Base-by-base conservation (phyloP, 2,329 filamentous ascomycete species). In the Myriosclerotinia scirpicola region DNA sequence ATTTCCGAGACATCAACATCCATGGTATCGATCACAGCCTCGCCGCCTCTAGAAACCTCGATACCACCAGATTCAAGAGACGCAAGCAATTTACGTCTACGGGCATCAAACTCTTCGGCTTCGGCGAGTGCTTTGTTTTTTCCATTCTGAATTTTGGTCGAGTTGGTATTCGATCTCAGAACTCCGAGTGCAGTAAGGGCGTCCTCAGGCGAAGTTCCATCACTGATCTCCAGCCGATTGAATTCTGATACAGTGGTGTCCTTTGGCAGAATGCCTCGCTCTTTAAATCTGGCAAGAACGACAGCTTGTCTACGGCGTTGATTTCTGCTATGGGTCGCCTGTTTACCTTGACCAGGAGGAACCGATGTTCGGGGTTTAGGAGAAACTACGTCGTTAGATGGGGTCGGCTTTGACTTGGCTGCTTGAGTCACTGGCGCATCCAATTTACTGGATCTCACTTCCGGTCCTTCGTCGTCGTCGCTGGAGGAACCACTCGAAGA, bases 301-400 rank as follows among this genome's bases (percentile, higher is more conserved):
- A 82, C 82, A 50, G 79, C 76, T 63, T 82, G 76, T 66, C 81
- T 82, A 52, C 81, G 81, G 50, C 87, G 81, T 40, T 77, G 73
- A 70, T 90, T 90, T 68, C 86, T 83, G 34, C 77, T 77, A 61
- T 81, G 81, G 0, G 87, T 90, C 22, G 75, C 71, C 30, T 73
- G 70, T 42, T 79, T 80, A 20, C 87, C 87, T 67, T 80, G 64
- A 5, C 81, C 80, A 54, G 85, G 83, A 60, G 81, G 42, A 6
- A 69, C 68, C 58, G 50, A 53, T 42, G 54, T 42, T 42, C 22
- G 15, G 40, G 40, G 9, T 34, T 30, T 60, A 54, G 56, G 46
- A 36, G 20, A 8, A 67, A 44, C n/a, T 20, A 64, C 64, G 11
- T 44, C 44, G n/a, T 17, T 46, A 54, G 46, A 54, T 42, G 52